Evolutionary conservation across 345 rosid species (phyloP), one percentile per base, ranked within the genome.

Genomic region (Garcia nutans): DNA sequence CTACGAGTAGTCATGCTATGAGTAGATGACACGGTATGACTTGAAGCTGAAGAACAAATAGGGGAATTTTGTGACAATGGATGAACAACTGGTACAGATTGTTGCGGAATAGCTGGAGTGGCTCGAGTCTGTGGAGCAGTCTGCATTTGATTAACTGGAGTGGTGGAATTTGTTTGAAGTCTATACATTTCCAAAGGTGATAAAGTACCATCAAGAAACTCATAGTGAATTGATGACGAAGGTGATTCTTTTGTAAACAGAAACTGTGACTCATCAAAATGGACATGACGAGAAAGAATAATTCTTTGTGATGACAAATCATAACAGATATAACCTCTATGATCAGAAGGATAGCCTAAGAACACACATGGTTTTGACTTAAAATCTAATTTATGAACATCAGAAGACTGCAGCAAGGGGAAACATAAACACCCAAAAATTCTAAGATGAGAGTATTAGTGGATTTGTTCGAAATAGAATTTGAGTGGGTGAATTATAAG

Each of bases 401-500:
- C 41, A 24, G 49, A 3, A 41, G 49, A 37, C 8, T 49, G 49
- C 4, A 15, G 10, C 4, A 65, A 20, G 16, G 69, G 69, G 13
- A 20, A 65, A 20, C 69, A 65, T 65, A 65, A 20, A 19, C 50
- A 65, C 69, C 69, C 69, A 22, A 65, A 65, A 10, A 65, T 13
- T 6, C 69, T 49, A 7, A 65, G 22, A 33, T 65, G 69, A 20
- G 50, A 44, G 9, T 65, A 65, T 3, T 23, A 65, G n/a, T 1
- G 69, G 69, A 4, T 16, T 8, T 41, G 3, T 15, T 12, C 16
- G 47, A 8, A 37, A 65, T 5, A 65, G 69, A 4, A 65, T 19
- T 65, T 33, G 44, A 17, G 49, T 33, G 23, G 50, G 23, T 8
- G 52, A 64, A 5, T 3, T 3, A 23, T 37, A 15, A 13, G n/a